Evolutionary conservation across 495 filamentous ascomycete species (phyloP).

Genomic region (Talaromyces liani): DNA sequence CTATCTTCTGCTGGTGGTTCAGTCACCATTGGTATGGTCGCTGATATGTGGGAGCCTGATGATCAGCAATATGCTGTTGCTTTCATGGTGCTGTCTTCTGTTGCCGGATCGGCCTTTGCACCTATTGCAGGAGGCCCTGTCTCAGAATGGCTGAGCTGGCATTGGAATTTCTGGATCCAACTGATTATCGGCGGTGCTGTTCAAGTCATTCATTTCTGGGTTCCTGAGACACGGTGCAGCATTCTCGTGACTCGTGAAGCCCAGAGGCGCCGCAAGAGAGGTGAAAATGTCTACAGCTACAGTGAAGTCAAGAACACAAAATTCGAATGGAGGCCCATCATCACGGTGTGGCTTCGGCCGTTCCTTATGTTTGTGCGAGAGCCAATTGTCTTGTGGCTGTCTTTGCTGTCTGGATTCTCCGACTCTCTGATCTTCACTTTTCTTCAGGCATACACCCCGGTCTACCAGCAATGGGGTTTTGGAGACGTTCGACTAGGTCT

Average conservation of each 20-base stretch:
- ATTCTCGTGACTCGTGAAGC: conserved; percentile 56
- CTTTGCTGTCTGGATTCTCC: conserved; percentile 61
- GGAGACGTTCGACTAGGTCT: conserved; percentile 44
- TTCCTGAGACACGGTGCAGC: conserved; percentile 59
- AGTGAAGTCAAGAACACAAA: conserved; percentile 41
- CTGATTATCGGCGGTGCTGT: conserved; percentile 58
- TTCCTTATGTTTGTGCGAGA: conserved; percentile 66
- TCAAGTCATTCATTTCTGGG: conserved; percentile 55
- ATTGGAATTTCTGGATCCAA: conserved; percentile 69
- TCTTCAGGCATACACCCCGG: conserved; percentile 51
- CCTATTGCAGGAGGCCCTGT: conserved; percentile 72
- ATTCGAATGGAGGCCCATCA: conserved; percentile 40
- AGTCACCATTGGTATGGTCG: conserved; percentile 66
- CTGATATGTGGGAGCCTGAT: conserved; percentile 61
- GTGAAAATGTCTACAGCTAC: conserved; percentile 45
- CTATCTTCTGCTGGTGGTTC: conserved; percentile 63
- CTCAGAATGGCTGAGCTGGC: conserved; percentile 50
- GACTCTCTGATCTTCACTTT: conserved; percentile 70
- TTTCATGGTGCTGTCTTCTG: conserved; percentile 60
- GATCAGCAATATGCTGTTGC: conserved; percentile 51
- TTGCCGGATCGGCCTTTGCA: conserved; percentile 60
- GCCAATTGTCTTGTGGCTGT: conserved; percentile 60
- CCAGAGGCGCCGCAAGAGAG: conserved; percentile 47
- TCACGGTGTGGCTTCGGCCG: conserved; percentile 53
- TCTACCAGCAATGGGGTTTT: conserved; percentile 58